phyloP scores from a whole-genome alignment of 2,329 filamentous ascomycete species.

The Fusarium nisikadoi region DNA sequence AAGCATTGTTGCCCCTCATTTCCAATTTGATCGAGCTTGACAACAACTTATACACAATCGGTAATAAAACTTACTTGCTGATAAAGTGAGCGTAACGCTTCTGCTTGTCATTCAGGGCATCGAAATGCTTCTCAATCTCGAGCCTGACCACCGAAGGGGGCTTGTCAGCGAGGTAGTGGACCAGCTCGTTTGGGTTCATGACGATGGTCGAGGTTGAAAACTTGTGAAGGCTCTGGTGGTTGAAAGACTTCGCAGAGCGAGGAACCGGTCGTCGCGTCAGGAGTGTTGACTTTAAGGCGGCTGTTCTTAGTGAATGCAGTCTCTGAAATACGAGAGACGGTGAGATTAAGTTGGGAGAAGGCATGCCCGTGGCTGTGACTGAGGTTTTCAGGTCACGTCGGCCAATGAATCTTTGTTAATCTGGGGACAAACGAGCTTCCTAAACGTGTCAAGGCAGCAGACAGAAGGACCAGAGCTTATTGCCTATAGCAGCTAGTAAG shows the following conservation, averaged over 20 bases:
- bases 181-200: constrained; percentile 70
- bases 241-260: constrained; percentile 40
- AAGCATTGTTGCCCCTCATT: constrained; percentile 18
- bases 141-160: constrained; percentile 89
- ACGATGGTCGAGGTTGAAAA: constrained; percentile 50
- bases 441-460: constrained; percentile 40
- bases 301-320: constrained; percentile 48
- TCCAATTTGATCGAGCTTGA: not conserved
- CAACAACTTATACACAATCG: not conserved
- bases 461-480: constrained; percentile 15
- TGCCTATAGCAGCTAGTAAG: constrained; percentile 32
- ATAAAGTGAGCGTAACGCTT: constrained; percentile 94
- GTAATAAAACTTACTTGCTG: constrained; percentile 69
- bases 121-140: constrained; percentile 93
- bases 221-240: constrained; percentile 40
- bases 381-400: constrained; percentile 34
- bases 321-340: constrained; percentile 51
- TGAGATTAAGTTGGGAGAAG: constrained; percentile 47
- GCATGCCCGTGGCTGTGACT: constrained; percentile 43
- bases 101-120: constrained; percentile 77
- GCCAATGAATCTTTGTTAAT: constrained; percentile 38
- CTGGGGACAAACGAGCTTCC: constrained; percentile 36
- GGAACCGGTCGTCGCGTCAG: constrained; percentile 37
- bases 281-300: constrained; percentile 42
- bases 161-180: constrained; percentile 89